phyloP scores from a whole-genome alignment of 108 stramenopile species.

The Cyclotella cryptica region DNA sequence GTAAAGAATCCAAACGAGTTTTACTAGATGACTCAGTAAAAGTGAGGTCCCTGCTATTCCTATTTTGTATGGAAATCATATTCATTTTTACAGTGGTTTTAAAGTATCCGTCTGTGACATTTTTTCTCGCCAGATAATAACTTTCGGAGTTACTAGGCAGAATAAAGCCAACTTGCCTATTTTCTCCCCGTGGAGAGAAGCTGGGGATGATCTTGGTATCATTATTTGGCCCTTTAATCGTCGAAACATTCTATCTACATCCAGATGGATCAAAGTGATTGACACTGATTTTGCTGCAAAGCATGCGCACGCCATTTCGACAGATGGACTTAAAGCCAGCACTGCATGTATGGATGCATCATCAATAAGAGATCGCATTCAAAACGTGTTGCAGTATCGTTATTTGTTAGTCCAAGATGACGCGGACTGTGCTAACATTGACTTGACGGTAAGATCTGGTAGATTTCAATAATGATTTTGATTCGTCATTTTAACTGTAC shows the following conservation, averaged over 20 bases:
- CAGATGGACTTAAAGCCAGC: background rate
- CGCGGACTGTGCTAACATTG: constrained; percentile 7
- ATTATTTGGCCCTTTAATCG: constrained; percentile 53
- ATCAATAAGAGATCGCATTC: background rate
- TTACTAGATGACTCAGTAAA: constrained; percentile 46
- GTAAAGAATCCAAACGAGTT: constrained; percentile 45
- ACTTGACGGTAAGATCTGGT: constrained; percentile 22
- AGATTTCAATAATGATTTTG: background rate
- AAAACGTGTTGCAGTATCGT: constrained; percentile 27
- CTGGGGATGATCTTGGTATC: background rate
- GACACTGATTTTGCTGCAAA: constrained; percentile 40
- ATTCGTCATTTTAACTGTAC: background rate
- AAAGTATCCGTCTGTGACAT: background rate
- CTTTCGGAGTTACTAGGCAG: constrained; percentile 17
- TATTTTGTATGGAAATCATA: background rate
- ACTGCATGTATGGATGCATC: background rate
- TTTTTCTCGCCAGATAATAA: constrained; percentile 10
- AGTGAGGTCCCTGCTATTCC: background rate
- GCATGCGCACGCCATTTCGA: constrained; percentile 20
- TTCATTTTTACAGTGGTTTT: background rate
- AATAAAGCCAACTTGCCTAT: constrained; percentile 26
- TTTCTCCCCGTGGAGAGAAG: constrained; percentile 25
- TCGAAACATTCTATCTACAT: background rate
- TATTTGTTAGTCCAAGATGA: constrained; percentile 33
- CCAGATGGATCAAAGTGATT: constrained; percentile 14